Evolutionary conservation across 139 green algal species (phyloP), one percentile per base, ranked within the genome.

Genomic region (Coelastrella sp.): DNA sequence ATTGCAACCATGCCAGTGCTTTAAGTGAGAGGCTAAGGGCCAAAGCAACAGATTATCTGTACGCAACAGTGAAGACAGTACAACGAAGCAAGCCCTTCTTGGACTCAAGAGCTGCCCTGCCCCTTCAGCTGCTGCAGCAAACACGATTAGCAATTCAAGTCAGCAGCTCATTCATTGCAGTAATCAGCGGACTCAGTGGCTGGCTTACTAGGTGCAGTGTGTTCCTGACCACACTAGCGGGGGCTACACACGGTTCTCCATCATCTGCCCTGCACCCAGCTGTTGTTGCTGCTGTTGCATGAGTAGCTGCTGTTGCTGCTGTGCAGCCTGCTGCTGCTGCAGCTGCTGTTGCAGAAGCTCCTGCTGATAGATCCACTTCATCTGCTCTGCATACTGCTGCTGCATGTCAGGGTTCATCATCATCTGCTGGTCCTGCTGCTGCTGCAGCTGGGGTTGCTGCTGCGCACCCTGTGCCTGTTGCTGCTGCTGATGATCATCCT

Each of bases 311-410:
- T 85, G 80, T 20, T 49, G 49, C 11, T 84, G 79, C 58, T 85
- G 79, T 68, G 78, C 78, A 14, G 7, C 22, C 24, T 85, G 81
- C 81, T 87, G 81, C 61, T 87, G 81, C 17, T 60, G 60, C n/a
- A 76, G 25, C 81, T 87, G 83, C 83, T 66, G 83, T 66, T 66
- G 83, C 82, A 60, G 61, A 7, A 72, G 35, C 83, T 88, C 66
- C 25, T 80, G 83, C 83, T 88, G 83, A 70, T 79, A 88, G 15
- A 88, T 17, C 83, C 22, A 56, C 35, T 88, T 66, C 83, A 88
- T 87, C 35, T 87, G 81, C 60, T 87, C 81, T 76, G 68, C 68
- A 76, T 76, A 79, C 24, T 88, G 83, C 83, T 88, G 83, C 83
- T 80, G 66, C 35, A 80, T 72, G 8, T 88, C 83, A 49, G 83